A percentile compares a stretch with the other conserved stretches of the same genome.
phyloP scores from a whole-genome alignment of 2,329 filamentous ascomycete species.

The Hypoxylon sp. region DNA sequence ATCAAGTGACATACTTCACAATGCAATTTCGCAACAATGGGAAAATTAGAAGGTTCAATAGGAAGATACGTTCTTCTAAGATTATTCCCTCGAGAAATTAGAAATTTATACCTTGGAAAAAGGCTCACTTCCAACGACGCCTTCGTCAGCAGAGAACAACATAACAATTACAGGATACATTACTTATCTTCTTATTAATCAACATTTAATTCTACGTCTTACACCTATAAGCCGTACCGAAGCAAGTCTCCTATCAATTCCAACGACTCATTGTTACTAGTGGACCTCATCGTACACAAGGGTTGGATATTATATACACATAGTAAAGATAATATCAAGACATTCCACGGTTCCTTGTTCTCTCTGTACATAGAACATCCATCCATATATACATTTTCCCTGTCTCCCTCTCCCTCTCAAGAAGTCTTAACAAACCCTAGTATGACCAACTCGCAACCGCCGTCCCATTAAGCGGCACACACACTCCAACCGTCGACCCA shows the following conservation, averaged over 20 bases:
- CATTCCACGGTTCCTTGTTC: neutral
- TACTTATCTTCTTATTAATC: neutral
- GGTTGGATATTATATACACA: neutral
- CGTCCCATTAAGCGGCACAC: constrained; percentile 20
- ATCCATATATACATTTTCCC: neutral
- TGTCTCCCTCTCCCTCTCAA: neutral
- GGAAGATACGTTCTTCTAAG: no score
- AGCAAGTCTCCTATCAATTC: neutral
- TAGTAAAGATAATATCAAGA: neutral
- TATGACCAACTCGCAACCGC: constrained; percentile 29
- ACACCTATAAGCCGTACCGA: neutral
- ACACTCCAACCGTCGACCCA: constrained; percentile 6
- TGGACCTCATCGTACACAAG: neutral
- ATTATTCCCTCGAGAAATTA: no score
- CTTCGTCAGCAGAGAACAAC: neutral
- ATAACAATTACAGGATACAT: neutral
- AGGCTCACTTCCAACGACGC: neutral
- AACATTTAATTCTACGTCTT: neutral
- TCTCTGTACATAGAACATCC: neutral
- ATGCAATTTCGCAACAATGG: neutral
- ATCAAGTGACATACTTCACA: neutral
- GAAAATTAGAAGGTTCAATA: no score
- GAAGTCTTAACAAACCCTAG: constrained; percentile 7
- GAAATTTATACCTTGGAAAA: no score
- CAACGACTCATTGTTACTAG: neutral